Conservation (phyloP, 1,284 basidiomycete genomes). For the Rhizoctonia solani region DNA sequence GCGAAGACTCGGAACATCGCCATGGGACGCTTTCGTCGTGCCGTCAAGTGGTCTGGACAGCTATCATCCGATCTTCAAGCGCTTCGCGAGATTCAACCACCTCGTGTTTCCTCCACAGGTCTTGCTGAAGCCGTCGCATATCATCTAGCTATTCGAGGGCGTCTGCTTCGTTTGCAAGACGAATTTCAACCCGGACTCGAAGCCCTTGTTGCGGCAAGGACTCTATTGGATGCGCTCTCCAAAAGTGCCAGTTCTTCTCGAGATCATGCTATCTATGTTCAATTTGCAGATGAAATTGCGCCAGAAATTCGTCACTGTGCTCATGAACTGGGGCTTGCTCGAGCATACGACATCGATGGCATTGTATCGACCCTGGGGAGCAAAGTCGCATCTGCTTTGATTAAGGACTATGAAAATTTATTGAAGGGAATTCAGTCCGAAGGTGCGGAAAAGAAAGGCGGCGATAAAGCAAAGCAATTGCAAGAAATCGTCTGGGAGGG, state of each 20-base stretch:
- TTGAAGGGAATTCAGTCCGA: constrained; percentile 53
- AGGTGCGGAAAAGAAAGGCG: constrained; percentile 43
- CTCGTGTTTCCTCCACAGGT: constrained; percentile 54
- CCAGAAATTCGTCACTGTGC: constrained; percentile 93
- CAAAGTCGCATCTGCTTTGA: constrained; percentile 61
- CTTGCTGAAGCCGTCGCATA: constrained; percentile 69
- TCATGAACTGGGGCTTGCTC: constrained; percentile 70
- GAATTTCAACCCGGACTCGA: constrained; percentile 80
- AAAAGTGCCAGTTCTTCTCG: constrained; percentile 73
- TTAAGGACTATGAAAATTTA: constrained; percentile 67
- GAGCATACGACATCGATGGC: constrained; percentile 80
- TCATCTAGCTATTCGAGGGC: constrained; percentile 69
- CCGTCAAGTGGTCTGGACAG: constrained; percentile 81
- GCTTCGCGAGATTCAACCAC: constrained; percentile 57
- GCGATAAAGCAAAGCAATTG: constrained; percentile 56
- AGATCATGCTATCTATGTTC: constrained; percentile 85
- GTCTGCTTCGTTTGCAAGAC: constrained; percentile 72
- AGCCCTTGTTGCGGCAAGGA: constrained; percentile 77
- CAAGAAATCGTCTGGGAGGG: constrained; percentile 78
- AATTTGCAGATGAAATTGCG: constrained; percentile 85
- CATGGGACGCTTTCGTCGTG: constrained; percentile 80
- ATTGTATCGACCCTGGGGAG: constrained; percentile 75
- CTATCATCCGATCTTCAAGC: constrained; percentile 75
- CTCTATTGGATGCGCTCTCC: constrained; percentile 74
- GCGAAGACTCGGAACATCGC: constrained; percentile 70